These are phyloP conservation scores for Russula ochroleuca DNA, from an alignment of 768 basidiomycete genomes.

Conservation along the genomic window DNA sequence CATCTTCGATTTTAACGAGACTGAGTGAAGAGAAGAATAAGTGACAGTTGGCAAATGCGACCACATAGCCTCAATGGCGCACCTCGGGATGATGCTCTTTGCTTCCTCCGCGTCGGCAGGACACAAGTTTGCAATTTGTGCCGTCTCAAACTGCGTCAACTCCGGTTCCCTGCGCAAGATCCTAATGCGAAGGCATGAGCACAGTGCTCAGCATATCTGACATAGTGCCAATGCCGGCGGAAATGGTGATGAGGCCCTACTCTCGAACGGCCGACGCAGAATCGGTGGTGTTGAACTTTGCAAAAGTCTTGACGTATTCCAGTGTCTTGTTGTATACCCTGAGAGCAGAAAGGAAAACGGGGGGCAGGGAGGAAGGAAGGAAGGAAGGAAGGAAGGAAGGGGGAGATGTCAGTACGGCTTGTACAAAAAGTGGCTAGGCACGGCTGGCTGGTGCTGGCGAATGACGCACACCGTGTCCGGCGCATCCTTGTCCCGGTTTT, in stretches of 20 bases:
- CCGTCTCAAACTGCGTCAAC: conserved; percentile 85
- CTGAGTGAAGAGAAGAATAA: conserved; percentile 37
- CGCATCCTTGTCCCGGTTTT: conserved; percentile 82
- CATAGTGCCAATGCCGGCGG: background rate
- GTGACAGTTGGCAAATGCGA: background rate
- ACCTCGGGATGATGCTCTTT: conserved; percentile 90
- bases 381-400: no score
- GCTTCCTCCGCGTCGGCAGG: conserved; percentile 87
- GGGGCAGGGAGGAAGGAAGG: background rate
- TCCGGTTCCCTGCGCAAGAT: conserved; percentile 74
- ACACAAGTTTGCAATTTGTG: conserved; percentile 88
- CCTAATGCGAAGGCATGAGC: conserved; percentile 39
- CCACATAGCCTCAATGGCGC: conserved; percentile 10
- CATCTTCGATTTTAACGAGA: conserved; percentile 84
- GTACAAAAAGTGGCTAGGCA: background rate
- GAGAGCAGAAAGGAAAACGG: background rate
- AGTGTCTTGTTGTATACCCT: conserved; percentile 93
- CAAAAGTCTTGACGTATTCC: conserved; percentile 87
- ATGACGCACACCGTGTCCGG: conserved; percentile 75
- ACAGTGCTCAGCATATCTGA: background rate
- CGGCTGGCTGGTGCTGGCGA: background rate
- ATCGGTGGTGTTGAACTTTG: conserved; percentile 84
- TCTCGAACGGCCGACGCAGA: conserved; percentile 77
- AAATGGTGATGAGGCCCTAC: background rate
- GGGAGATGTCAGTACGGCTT: background rate